Conservation (phyloP, 176 grass and related monocot species). For the sorghum (Sorghum bicolor) region Sorghum_bicolor_NCBIv3 NC_012873.2:58329501-58330000, state of each 20-base stretch:
- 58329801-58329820: constrained; percentile 31
- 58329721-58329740: constrained; percentile 72
- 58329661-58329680: constrained; percentile 77
- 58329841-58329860: constrained; percentile 33
- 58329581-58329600: background rate
- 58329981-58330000: background rate
- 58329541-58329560: background rate
- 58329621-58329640: background rate
- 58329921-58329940: constrained; percentile 16
- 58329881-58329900: background rate
- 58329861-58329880: background rate
- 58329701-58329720: constrained; percentile 68
- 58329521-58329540: no score
- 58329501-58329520: no score
- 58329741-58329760: constrained; percentile 70
- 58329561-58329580: background rate
- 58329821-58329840: constrained; percentile 19
- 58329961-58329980: constrained; percentile 18
- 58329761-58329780: constrained; percentile 50
- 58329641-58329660: constrained; percentile 91
- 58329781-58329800: constrained; percentile 53
- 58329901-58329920: background rate
- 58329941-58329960: constrained; percentile 35
- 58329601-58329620: background rate
- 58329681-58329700: constrained; percentile 94